Conservation (phyloP, 2,329 filamentous ascomycete genomes). For the Tolypocladium guangdongense region DNA sequence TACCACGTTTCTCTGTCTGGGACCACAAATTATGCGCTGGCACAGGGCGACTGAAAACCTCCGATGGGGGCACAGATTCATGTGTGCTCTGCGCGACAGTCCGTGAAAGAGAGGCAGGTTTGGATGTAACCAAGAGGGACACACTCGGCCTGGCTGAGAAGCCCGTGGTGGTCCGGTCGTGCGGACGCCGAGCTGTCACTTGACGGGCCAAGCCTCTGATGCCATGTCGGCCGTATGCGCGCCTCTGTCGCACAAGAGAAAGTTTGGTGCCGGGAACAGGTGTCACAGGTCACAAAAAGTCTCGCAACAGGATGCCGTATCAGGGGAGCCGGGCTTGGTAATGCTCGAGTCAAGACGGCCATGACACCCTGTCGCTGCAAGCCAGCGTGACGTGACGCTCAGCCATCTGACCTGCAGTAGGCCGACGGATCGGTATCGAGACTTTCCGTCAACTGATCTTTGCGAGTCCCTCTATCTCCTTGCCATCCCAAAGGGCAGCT, state of each 20-base stretch:
- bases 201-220: neutral
- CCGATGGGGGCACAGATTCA: neutral
- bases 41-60: neutral
- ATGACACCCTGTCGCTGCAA: neutral
- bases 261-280: neutral
- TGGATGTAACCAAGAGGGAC: neutral
- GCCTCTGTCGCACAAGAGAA: neutral
- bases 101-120: neutral
- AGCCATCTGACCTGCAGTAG: neutral
- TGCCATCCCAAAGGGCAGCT: neutral
- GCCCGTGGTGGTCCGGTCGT: neutral
- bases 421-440: neutral
- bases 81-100: neutral
- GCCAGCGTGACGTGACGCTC: neutral
- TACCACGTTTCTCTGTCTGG: neutral
- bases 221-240: neutral
- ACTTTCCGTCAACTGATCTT: neutral
- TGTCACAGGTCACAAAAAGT: neutral
- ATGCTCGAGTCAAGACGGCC: neutral
- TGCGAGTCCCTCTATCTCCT: too few species aligned
- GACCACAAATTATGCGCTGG: neutral
- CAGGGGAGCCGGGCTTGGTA: neutral
- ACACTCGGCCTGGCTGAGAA: neutral
- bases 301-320: neutral
- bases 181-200: neutral